Conservation (phyloP, 2,329 filamentous ascomycete species). For the Magnaporthiopsis rhizophila region DNA sequence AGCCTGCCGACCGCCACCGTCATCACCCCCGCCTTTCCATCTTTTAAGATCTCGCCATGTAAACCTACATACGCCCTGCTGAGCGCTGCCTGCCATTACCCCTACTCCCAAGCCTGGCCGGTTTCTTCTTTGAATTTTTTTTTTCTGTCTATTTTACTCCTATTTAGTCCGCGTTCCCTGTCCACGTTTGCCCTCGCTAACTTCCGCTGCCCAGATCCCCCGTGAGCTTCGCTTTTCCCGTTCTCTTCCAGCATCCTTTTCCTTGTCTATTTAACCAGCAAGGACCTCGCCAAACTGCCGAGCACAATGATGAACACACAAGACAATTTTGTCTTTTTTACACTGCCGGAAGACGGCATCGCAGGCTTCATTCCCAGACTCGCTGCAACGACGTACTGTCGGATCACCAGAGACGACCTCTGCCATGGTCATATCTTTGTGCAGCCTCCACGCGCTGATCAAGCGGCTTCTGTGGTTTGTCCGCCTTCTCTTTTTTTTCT, state of each 20-base stretch:
- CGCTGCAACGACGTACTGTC: not conserved
- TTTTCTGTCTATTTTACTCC: constrained; percentile 1
- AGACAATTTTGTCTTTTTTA: not conserved
- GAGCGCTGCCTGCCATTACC: not conserved
- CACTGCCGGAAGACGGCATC: not conserved
- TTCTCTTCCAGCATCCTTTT: not conserved
- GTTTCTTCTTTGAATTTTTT: not conserved
- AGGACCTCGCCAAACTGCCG: not conserved
- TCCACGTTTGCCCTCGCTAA: not conserved
- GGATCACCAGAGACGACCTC: not conserved
- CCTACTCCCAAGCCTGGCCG: not conserved
- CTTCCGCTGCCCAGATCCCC: not conserved
- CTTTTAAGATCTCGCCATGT: not conserved
- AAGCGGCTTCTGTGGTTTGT: not conserved
- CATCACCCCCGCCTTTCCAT: not conserved
- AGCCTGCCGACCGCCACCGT: not conserved
- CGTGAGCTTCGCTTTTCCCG: not conserved
- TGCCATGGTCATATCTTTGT: not conserved
- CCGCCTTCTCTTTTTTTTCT: not conserved
- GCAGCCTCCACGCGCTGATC: not conserved
- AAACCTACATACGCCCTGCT: not conserved
- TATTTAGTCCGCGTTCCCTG: not conserved
- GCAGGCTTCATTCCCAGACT: not conserved
- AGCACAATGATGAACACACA: constrained; percentile 4
- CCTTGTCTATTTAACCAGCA: not conserved